phyloP scores from a whole-genome alignment of 2,329 filamentous ascomycete genomes.

The Tolypocladium nubicola region DNA sequence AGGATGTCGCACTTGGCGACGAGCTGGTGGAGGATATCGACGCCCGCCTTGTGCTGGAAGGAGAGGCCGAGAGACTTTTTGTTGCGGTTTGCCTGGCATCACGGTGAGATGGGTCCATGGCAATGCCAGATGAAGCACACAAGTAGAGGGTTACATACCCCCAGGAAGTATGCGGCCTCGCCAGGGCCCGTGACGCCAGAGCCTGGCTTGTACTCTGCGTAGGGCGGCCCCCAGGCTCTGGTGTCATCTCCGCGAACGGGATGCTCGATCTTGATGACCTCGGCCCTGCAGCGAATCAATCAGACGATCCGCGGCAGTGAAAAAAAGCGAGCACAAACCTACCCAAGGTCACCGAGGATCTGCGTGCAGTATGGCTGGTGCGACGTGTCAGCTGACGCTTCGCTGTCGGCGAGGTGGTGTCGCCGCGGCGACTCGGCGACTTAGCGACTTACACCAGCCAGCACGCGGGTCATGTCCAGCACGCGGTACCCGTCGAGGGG shows the following conservation, averaged over 20 bases:
- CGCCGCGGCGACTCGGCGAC: neutral
- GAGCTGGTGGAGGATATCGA: slow-evolving; percentile 78
- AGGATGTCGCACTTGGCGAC: slow-evolving; percentile 80
- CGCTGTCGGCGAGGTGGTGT: neutral
- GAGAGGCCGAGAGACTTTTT: slow-evolving; percentile 91
- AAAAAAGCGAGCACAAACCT: slow-evolving; percentile 21
- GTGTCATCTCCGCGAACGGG: slow-evolving; percentile 88
- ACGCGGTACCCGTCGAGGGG: slow-evolving; percentile 82
- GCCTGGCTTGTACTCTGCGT: slow-evolving; percentile 62
- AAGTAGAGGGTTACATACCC: slow-evolving; percentile 41
- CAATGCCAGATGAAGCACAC: no score
- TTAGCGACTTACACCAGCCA: slow-evolving; percentile 66
- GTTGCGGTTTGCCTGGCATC: slow-evolving; percentile 75
- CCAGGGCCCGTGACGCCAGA: slow-evolving; percentile 58
- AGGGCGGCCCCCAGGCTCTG: slow-evolving; percentile 91
- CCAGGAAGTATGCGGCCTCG: slow-evolving; percentile 90
- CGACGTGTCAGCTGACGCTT: neutral
- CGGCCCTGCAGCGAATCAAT: slow-evolving; percentile 48
- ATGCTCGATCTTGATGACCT: slow-evolving; percentile 96
- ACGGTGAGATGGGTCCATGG: neutral
- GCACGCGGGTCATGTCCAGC: slow-evolving; percentile 90
- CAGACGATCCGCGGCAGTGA: neutral
- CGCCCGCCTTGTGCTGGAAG: slow-evolving; percentile 75
- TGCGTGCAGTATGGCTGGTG: slow-evolving; percentile 92
- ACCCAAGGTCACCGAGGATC: slow-evolving; percentile 93